Evolutionary conservation across 352 stramenopile species (phyloP).

Genomic region (Pythium brachiatum): DNA sequence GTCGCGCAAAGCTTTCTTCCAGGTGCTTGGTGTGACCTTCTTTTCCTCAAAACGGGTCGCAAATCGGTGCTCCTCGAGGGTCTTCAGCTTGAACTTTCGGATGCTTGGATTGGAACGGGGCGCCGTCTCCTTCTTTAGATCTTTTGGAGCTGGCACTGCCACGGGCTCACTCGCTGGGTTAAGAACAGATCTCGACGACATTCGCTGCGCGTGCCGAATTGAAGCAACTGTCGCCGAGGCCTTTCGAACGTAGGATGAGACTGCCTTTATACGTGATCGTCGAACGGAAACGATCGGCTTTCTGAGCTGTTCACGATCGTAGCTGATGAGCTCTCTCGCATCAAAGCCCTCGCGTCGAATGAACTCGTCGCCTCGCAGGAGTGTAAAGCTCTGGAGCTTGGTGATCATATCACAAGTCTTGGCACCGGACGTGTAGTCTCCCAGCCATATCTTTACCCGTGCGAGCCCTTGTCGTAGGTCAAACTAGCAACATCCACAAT

Average conservation of each 20-base stretch:
- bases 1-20: conserved; percentile 29
- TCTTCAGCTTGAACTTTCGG: conserved; percentile 37
- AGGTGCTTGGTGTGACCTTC: conserved; percentile 40
- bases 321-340: not conserved
- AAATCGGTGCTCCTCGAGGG: conserved; percentile 53
- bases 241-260: not conserved
- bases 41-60: conserved; percentile 52
- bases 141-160: too few relatives aligned
- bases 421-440: conserved; percentile 48
- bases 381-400: conserved; percentile 8
- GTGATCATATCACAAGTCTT: conserved; percentile 33
- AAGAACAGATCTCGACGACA: not conserved
- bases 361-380: not conserved
- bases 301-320: not conserved
- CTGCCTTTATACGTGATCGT: not conserved
- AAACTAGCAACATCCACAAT: not conserved
- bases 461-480: conserved; percentile 14
- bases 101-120: not conserved
- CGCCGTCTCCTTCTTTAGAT: not conserved
- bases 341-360: not conserved
- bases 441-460: conserved; percentile 31
- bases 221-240: not conserved
- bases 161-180: not conserved
- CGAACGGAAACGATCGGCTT: not conserved
- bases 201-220: not conserved